Evolutionary conservation across 306 rosid genomes (phyloP).

Genomic region (Quillaja saponaria): DNA sequence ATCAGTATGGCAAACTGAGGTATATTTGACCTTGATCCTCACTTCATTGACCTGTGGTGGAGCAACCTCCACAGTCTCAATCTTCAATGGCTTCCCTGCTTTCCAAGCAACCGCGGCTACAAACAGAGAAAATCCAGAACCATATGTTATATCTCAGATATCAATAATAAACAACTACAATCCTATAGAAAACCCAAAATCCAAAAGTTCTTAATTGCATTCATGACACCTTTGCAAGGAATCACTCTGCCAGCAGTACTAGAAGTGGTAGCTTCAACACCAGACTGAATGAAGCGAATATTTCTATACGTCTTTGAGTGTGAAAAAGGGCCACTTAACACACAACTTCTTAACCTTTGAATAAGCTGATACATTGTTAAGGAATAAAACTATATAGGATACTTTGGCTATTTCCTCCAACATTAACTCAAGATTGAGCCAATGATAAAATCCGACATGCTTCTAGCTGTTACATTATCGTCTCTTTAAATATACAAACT

Average conservation of each 20-base stretch:
- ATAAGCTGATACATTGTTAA: background rate
- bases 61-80: conserved; percentile 46
- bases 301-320: background rate
- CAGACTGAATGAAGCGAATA: background rate
- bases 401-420: no score
- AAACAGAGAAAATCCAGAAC: background rate
- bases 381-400: no score
- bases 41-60: conserved; percentile 44
- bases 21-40: conserved; percentile 32
- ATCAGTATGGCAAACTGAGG: conserved; percentile 47
- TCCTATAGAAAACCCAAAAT: background rate
- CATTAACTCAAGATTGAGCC: no score
- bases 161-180: no score
- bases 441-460: background rate
- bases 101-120: conserved; percentile 48
- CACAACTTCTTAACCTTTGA: background rate
- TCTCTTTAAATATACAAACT: no score
- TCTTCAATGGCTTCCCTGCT: conserved; percentile 44
- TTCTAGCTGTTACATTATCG: background rate
- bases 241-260: conserved; percentile 37
- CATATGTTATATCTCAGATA: background rate
- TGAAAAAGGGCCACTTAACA: background rate
- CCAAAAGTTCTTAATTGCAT: background rate
- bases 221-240: conserved; percentile 38
- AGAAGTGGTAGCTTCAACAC: no score